Evolutionary conservation across 108 stramenopile species (phyloP).

Genomic region (Schizochytrium sp.): DNA sequence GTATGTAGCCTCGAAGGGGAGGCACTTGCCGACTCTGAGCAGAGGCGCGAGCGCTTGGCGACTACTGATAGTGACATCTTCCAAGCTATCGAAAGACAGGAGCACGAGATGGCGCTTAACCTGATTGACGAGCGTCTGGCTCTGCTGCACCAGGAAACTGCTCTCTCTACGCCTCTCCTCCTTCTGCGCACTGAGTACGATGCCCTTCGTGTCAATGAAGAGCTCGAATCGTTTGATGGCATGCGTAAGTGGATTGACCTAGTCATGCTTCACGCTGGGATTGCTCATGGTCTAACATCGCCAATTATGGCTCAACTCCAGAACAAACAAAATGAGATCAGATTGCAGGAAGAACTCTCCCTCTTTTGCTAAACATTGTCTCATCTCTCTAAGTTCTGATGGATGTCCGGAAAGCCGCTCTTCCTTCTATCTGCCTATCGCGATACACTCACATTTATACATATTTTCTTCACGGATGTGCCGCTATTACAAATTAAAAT

Average conservation of each 20-base stretch:
- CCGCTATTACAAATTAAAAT: no score
- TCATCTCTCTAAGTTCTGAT: not conserved
- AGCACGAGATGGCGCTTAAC: not conserved
- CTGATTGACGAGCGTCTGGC: not conserved
- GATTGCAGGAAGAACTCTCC: not conserved
- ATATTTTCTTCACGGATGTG: no score
- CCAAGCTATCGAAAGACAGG: not conserved
- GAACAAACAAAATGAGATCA: not conserved
- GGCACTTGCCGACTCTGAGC: not conserved
- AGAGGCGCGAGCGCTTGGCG: not conserved
- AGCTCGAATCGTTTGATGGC: not conserved
- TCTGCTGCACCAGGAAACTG: not conserved
- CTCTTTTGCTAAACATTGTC: not conserved
- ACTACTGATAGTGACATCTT: not conserved
- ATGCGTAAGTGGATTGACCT: constrained; percentile 14
- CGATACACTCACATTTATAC: no score
- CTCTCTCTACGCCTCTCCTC: not conserved
- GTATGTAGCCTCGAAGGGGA: not conserved
- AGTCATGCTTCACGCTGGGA: not conserved
- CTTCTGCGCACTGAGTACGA: constrained; percentile 50
- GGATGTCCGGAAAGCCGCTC: not conserved
- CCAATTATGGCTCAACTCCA: not conserved
- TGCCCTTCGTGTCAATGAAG: not conserved
- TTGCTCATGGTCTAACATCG: constrained; percentile 27
- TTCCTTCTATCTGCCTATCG: no score